Evolutionary conservation across 2,329 filamentous ascomycete genomes (phyloP).

Genomic region (Colletotrichum aenigma): DNA sequence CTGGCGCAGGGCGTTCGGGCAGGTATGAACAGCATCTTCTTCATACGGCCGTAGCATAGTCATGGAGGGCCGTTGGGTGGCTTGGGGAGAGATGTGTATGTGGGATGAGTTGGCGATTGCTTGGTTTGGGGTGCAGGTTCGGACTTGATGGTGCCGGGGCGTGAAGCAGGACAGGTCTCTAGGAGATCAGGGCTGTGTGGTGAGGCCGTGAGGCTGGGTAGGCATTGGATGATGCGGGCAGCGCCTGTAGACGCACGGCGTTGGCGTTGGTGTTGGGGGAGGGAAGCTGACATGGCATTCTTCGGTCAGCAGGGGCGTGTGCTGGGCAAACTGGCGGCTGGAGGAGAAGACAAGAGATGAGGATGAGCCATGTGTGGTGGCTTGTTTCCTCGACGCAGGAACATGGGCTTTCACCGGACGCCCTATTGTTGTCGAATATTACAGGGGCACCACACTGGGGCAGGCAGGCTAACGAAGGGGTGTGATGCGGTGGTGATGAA

Average conservation of each 20-base stretch:
- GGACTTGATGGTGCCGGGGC: not conserved
- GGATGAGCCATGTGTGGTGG: not conserved
- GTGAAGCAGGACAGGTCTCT: not conserved
- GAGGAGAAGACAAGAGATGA: not conserved
- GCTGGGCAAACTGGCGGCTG: not conserved
- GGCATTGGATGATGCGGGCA: not conserved
- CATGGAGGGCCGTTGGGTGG: not conserved
- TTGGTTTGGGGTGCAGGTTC: not conserved
- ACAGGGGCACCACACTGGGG: not conserved
- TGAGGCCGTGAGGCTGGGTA: not conserved
- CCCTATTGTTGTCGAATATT: not conserved
- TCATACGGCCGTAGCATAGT: not conserved
- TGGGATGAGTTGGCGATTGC: not conserved
- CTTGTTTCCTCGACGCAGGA: constrained; percentile 10
- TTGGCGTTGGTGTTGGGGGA: not conserved
- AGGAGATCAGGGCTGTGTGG: not conserved
- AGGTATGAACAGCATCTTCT: not conserved
- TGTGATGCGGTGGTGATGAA: not conserved
- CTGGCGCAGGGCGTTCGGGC: not conserved
- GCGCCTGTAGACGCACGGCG: not conserved
- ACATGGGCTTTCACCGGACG: not conserved
- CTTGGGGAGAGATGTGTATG: not conserved
- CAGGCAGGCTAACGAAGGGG: not conserved
- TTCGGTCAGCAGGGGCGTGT: not conserved
- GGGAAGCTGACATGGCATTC: not conserved